Conservation (phyloP, 768 basidiomycete species). For the Hypholoma sublateritium region DNA sequence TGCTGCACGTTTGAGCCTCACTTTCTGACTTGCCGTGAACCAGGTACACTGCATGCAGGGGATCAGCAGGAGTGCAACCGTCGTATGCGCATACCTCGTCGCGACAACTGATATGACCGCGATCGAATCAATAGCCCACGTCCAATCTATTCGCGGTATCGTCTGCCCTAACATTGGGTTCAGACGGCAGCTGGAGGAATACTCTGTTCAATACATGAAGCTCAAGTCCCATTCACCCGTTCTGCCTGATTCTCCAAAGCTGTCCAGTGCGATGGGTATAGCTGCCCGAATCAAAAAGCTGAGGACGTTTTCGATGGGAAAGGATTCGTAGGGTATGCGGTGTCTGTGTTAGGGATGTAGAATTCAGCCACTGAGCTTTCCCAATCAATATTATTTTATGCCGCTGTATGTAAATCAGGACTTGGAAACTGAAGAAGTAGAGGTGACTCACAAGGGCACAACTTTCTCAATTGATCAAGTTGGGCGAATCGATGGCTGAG, state of each 20-base stretch:
- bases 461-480: too few relatives aligned
- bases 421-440: too few relatives aligned
- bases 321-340: background rate
- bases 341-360: background rate
- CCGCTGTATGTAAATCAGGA: too few relatives aligned
- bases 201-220: slow-evolving; percentile 29
- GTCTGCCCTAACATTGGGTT: slow-evolving; percentile 71
- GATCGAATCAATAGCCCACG: slow-evolving; percentile 52
- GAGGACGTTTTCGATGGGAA: slow-evolving; percentile 7
- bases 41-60: slow-evolving; percentile 81
- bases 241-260: slow-evolving; percentile 12
- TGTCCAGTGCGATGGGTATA: slow-evolving; percentile 20
- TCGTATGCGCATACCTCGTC: slow-evolving; percentile 73
- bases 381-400: too few relatives aligned
- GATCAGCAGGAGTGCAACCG: slow-evolving; percentile 72
- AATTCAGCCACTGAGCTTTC: background rate
- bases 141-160: slow-evolving; percentile 56
- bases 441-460: too few relatives aligned
- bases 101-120: slow-evolving; percentile 53
- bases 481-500: too few relatives aligned
- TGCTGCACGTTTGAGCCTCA: background rate
- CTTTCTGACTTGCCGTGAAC: background rate
- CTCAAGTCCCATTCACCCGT: slow-evolving; percentile 11
- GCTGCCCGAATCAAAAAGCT: slow-evolving; percentile 31
- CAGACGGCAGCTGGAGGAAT: slow-evolving; percentile 51